phyloP scores from a whole-genome alignment of 2,329 filamentous ascomycete species.

The Hortaea werneckii region DNA sequence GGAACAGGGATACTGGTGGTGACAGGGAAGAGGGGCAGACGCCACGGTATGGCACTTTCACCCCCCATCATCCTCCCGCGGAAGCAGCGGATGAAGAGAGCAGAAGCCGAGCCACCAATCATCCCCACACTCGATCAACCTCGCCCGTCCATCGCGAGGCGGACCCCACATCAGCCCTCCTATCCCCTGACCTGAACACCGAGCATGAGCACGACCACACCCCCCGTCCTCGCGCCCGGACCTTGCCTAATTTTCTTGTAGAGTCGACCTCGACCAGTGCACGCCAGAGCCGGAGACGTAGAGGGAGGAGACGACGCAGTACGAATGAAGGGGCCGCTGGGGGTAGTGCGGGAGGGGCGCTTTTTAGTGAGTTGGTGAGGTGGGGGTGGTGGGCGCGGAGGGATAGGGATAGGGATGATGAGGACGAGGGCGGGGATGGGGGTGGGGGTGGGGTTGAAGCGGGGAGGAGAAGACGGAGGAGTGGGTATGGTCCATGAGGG shows the following conservation, averaged over 20 bases:
- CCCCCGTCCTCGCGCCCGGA: background rate
- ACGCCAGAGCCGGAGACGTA: background rate
- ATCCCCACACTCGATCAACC: too few species aligned
- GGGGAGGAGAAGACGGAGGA: too few species aligned
- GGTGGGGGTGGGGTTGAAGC: background rate
- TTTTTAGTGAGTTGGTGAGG: slow-evolving; percentile 23
- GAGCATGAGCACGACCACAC: background rate
- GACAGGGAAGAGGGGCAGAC: too few species aligned
- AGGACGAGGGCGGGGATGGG: background rate
- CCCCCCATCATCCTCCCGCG: background rate
- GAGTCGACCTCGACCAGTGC: too few species aligned
- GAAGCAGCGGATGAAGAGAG: slow-evolving; percentile 8
- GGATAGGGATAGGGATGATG: too few species aligned
- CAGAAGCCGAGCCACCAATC: background rate
- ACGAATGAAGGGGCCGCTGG: slow-evolving; percentile 12
- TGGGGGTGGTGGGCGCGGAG: slow-evolving; percentile 20
- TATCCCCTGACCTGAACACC: background rate
- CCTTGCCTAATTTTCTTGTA: background rate
- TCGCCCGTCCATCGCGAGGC: background rate
- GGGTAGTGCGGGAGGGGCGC: slow-evolving; percentile 8
- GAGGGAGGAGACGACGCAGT: slow-evolving; percentile 11
- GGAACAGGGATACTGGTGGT: too few species aligned
- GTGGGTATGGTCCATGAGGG: too few species aligned
- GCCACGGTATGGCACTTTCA: slow-evolving; percentile 15
- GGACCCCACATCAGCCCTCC: background rate